Conservation (phyloP, 306 rosid species). For the Vigna nakashimae region DNA sequence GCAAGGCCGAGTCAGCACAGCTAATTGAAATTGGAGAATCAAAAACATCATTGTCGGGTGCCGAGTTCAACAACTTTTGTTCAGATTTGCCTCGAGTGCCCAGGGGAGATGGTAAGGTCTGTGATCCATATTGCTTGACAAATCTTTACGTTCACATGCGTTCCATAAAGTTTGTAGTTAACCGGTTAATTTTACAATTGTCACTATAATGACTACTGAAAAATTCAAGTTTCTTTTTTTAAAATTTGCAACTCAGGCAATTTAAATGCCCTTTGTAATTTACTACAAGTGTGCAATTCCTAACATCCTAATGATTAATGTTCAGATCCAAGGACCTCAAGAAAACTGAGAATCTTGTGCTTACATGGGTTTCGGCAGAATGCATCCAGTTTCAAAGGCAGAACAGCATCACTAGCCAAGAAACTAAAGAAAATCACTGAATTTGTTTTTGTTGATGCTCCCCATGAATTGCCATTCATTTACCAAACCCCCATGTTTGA, state of each 20-base stretch:
- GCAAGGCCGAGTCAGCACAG: slow-evolving; percentile 54
- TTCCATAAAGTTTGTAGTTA: slow-evolving; percentile 21
- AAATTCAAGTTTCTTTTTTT: slow-evolving; percentile 22
- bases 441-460: slow-evolving; percentile 78
- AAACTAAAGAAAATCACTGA: slow-evolving; percentile 78
- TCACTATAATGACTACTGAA: not conserved
- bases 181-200: slow-evolving; percentile 7
- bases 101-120: slow-evolving; percentile 79
- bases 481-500: slow-evolving; percentile 58
- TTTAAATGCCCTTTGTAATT: slow-evolving; percentile 23
- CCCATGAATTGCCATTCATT: slow-evolving; percentile 83
- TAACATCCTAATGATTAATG: slow-evolving; percentile 40
- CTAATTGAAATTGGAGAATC: slow-evolving; percentile 53
- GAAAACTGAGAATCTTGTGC: slow-evolving; percentile 81
- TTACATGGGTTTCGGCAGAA: slow-evolving; percentile 95
- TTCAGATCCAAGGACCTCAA: slow-evolving; percentile 64
- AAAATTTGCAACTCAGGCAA: slow-evolving; percentile 28
- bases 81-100: slow-evolving; percentile 53
- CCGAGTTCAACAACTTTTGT: slow-evolving; percentile 45
- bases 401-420: slow-evolving; percentile 86
- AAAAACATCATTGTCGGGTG: slow-evolving; percentile 41
- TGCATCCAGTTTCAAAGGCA: slow-evolving; percentile 87
- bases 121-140: slow-evolving; percentile 48
- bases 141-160: slow-evolving; percentile 7
- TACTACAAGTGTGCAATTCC: slow-evolving; percentile 21